These are phyloP conservation scores for Claviceps quebecensis DNA, from an alignment of 2,329 filamentous ascomycete species.

Conservation along the genomic window DNA sequence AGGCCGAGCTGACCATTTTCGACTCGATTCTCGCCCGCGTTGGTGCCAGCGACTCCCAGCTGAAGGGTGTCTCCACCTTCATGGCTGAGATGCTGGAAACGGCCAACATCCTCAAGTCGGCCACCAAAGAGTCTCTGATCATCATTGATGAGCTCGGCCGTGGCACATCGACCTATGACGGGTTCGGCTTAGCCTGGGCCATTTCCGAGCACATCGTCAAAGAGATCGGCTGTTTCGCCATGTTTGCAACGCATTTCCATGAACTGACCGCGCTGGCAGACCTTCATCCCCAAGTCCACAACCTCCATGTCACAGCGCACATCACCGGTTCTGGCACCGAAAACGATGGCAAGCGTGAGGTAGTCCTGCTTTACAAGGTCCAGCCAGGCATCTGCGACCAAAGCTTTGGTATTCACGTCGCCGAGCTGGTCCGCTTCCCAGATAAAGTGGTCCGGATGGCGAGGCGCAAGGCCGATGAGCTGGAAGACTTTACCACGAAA, in stretches of 20 bases:
- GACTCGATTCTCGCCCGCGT: conserved; percentile 94
- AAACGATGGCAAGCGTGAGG: conserved; percentile 52
- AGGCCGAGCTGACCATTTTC: conserved; percentile 88
- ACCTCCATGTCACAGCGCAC: conserved; percentile 91
- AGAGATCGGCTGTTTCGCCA: conserved; percentile 83
- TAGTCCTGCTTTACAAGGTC: conserved; percentile 93
- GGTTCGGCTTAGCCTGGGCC: conserved; percentile 97
- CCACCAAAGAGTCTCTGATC: conserved; percentile 87
- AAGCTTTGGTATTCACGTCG: conserved; percentile 95
- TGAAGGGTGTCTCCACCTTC: conserved; percentile 96
- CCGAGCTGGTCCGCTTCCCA: conserved; percentile 89
- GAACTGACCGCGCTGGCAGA: conserved; percentile 86
- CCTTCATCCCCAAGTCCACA: conserved; percentile 74
- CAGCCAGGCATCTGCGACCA: conserved; percentile 93
- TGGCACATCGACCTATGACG: conserved; percentile 94
- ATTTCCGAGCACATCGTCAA: conserved; percentile 96
- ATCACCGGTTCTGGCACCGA: conserved; percentile 44
- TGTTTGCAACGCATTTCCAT: conserved; percentile 98
- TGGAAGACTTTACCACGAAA: conserved; percentile 86
- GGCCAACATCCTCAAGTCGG: conserved; percentile 93
- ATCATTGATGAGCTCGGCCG: conserved; percentile 97
- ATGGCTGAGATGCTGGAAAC: conserved; percentile 99
- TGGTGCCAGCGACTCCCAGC: conserved; percentile 87
- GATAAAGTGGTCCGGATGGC: conserved; percentile 98
- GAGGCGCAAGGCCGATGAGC: conserved; percentile 94